Base-by-base conservation (phyloP, 2,329 filamentous ascomycete genomes). In the Colletotrichum sidae region DNA sequence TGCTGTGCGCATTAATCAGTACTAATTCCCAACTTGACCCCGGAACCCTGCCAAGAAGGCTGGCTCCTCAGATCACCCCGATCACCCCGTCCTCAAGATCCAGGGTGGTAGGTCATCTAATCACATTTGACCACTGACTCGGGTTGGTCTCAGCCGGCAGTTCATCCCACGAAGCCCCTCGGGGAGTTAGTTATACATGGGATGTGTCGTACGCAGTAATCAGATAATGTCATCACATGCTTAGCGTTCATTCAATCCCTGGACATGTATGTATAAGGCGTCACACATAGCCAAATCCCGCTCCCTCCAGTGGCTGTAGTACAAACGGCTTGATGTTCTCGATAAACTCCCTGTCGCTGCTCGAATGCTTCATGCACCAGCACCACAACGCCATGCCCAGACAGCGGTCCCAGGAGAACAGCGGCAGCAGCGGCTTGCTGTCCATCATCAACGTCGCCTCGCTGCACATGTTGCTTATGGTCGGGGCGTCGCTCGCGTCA, bases 291-390 rank as follows among this genome's bases (percentile, higher is more conserved):
- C 17, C 6, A 11, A 17, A 11, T 11, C 33, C 15, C 4, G 37
- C n/a, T 6, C 37, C 41, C 12, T 65, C 53, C 2, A 56, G 42
- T 2, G 58, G 52, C n/a, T 65, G 52, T 25, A 65, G 34, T 7
- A 62, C 58, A 53, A 65, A 56, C 12, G 62, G 57, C 12, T 62
- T 65, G 6, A 65, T 52, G 6, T 56, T 65, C 52, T 65, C 52
- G 3, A 62, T 53, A 10, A 65, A 65, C n/a, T 62, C 58, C 12
- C 47, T 42, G 35, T 65, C 62, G 52, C 41, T 65, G 41, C 62
- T 46, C 46, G 55, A 42, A 33, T 51, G 46, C 38, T 47, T 52
- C 15, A 65, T 44, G 34, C 62, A 65, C 62, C 62, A 65, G 17
- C 52, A 62, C 62, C 52, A 65, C 13, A 65, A 56, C 9, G 51